phyloP scores from a whole-genome alignment of 2,329 filamentous ascomycete genomes.

The Tolypocladium capitatum region DNA sequence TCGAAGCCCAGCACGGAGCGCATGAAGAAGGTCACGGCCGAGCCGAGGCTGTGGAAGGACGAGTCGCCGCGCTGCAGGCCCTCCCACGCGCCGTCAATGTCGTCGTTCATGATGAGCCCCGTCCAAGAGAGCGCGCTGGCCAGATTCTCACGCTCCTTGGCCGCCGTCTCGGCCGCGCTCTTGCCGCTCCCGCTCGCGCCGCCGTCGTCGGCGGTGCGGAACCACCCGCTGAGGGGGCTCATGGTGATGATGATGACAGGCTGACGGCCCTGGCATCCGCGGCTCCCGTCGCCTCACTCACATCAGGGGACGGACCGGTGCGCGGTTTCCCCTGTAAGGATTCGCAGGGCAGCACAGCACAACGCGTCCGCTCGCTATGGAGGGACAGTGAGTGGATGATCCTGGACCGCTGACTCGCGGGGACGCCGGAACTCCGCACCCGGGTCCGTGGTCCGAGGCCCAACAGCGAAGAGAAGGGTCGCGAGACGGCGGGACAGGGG shows the following conservation, averaged over 20 bases:
- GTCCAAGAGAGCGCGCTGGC: constrained; percentile 51
- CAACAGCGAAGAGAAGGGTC: too few species aligned
- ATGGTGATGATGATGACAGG: constrained; percentile 19
- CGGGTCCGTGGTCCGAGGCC: too few species aligned
- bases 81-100: constrained; percentile 71
- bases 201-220: constrained; percentile 27
- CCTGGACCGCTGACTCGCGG: background rate
- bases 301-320: too few species aligned
- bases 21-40: constrained; percentile 73
- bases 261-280: background rate
- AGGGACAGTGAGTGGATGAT: background rate
- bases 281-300: background rate
- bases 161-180: constrained; percentile 9
- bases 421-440: too few species aligned
- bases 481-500: too few species aligned
- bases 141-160: constrained; percentile 39
- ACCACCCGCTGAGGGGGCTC: constrained; percentile 38
- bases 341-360: background rate
- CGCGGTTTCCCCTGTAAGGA: background rate
- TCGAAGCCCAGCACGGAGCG: constrained; percentile 81
- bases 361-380: background rate
- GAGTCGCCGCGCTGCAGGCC: constrained; percentile 60
- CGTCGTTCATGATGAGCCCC: constrained; percentile 71
- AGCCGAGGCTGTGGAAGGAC: constrained; percentile 77
- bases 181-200: constrained; percentile 16